These are phyloP conservation scores for Saturnispora silvae DNA, from an alignment of 805 yeast genomes.

Conservation along the genomic window DNA sequence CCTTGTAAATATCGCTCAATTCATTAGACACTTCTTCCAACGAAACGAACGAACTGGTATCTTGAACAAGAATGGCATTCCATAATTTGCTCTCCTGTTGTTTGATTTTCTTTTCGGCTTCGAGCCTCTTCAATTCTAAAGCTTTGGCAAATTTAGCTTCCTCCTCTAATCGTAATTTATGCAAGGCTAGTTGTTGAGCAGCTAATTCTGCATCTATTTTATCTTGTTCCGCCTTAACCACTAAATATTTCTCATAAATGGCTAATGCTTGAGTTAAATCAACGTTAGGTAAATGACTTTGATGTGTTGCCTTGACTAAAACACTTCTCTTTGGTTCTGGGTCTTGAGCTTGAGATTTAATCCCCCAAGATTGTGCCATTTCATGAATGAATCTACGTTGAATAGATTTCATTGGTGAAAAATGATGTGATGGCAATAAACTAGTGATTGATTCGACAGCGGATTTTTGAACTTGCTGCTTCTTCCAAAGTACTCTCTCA, in stretches of 20 bases:
- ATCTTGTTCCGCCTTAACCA: slow-evolving; percentile 21
- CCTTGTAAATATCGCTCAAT: too few species aligned
- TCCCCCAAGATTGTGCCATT: slow-evolving; percentile 45
- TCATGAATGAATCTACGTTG: slow-evolving; percentile 67
- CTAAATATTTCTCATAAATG: slow-evolving; percentile 23
- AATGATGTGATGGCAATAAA: slow-evolving; percentile 35
- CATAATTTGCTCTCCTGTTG: slow-evolving; percentile 16
- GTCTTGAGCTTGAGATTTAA: slow-evolving; percentile 69
- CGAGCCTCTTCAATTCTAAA: background rate
- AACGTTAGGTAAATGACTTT: slow-evolving; percentile 31
- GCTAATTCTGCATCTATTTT: slow-evolving; percentile 20
- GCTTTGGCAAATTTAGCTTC: slow-evolving; percentile 12
- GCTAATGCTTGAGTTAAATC: slow-evolving; percentile 36
- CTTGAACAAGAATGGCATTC: slow-evolving; percentile 47
- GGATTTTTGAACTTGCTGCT: slow-evolving; percentile 3
- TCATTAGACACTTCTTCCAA: too few species aligned
- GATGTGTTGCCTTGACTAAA: slow-evolving; percentile 34
- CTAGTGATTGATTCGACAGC: slow-evolving; percentile 24
- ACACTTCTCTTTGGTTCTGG: slow-evolving; percentile 72
- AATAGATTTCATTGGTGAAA: slow-evolving; percentile 61
- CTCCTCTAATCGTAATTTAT: slow-evolving; percentile 21
- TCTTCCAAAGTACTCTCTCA: slow-evolving; percentile 1
- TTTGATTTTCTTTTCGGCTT: slow-evolving; percentile 9
- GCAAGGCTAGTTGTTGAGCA: slow-evolving; percentile 16
- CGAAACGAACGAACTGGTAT: too few species aligned